Evolutionary conservation across 2,329 filamentous ascomycete species (phyloP).

Genomic region (Diaporthe ampelina): DNA sequence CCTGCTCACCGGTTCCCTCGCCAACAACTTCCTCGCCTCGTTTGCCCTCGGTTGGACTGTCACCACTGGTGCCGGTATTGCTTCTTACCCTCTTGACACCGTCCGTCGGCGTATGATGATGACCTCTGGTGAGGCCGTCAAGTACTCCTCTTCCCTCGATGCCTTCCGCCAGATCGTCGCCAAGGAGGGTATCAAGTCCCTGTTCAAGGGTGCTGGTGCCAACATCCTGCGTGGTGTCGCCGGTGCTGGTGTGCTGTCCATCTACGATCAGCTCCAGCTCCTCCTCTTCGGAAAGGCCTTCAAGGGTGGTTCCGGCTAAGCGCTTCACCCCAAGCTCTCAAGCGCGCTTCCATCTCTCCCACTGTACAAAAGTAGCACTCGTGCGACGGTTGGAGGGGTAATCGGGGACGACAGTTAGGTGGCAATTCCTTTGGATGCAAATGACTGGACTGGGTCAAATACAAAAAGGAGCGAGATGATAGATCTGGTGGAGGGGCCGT

Average conservation of each 20-base stretch:
- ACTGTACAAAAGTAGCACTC: constrained; percentile 49
- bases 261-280: constrained; percentile 99
- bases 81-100: constrained; percentile 99
- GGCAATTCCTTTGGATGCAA: constrained; percentile 46
- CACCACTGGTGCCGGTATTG: constrained; percentile 99
- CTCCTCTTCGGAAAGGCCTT: constrained; percentile 99
- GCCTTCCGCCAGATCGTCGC: constrained; percentile 96
- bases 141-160: constrained; percentile 98
- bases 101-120: constrained; percentile 99
- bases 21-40: constrained; percentile 99
- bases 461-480: constrained; percentile 43
- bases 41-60: constrained; percentile 99
- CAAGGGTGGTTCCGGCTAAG: constrained; percentile 68
- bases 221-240: constrained; percentile 99
- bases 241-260: constrained; percentile 99
- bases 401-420: constrained; percentile 45
- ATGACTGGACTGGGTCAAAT: constrained; percentile 41
- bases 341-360: constrained; percentile 58
- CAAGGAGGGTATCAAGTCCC: constrained; percentile 97
- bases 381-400: constrained; percentile 57
- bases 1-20: constrained; percentile 88
- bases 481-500: constrained; percentile 49
- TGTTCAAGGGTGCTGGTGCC: constrained; percentile 99
- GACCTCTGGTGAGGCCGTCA: constrained; percentile 97
- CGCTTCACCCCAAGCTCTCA: constrained; percentile 36